Conservation (phyloP, 139 green algal species). For the Limnomonas spitsbergensis region DNA sequence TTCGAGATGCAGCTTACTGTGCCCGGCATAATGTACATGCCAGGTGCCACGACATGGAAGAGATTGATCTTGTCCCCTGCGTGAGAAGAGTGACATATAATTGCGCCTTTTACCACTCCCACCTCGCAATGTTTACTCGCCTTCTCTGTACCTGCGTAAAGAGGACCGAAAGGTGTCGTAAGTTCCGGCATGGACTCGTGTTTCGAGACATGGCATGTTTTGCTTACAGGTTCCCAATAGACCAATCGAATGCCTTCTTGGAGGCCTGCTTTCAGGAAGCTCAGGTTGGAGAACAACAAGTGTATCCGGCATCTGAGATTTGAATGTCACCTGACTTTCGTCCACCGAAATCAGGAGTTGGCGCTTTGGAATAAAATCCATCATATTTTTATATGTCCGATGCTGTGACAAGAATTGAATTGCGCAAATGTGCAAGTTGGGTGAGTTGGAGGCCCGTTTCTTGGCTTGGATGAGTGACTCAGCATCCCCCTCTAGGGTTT, state of each 20-base stretch:
- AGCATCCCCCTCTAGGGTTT: too few species aligned
- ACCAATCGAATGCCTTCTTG: background rate
- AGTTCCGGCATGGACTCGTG: background rate
- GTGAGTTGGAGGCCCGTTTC: too few species aligned
- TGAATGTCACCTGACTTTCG: background rate
- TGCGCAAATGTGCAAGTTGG: too few species aligned
- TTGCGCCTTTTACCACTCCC: too few species aligned
- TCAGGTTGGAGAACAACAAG: too few species aligned
- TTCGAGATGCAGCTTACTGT: background rate
- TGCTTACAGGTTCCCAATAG: slow-evolving; percentile 2
- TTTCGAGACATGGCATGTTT: background rate
- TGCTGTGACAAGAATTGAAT: too few species aligned
- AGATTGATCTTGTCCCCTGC: slow-evolving; percentile 4
- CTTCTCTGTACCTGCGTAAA: background rate
- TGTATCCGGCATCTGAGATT: too few species aligned
- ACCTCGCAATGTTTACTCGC: too few species aligned
- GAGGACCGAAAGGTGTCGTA: background rate
- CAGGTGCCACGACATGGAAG: slow-evolving; percentile 2
- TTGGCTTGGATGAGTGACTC: too few species aligned
- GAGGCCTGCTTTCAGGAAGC: background rate
- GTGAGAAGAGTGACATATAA: too few species aligned
- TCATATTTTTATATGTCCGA: background rate
- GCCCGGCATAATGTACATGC: background rate
- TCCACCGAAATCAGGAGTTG: background rate
- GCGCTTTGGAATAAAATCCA: background rate